phyloP scores from a whole-genome alignment of 1,284 basidiomycete species.

The Puccinia coronata region DNA sequence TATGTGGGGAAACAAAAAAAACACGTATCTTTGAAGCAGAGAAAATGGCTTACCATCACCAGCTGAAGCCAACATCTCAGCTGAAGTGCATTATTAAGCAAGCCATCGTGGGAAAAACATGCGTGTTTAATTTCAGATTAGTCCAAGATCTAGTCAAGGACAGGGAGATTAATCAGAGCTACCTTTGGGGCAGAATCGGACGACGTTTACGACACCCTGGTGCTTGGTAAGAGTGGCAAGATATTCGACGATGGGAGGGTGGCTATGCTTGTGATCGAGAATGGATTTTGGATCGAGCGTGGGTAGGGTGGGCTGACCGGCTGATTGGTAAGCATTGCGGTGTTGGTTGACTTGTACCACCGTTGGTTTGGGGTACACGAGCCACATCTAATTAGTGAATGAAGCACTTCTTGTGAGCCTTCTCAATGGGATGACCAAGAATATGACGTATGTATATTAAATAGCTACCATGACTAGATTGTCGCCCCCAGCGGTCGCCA shows the following conservation, averaged over 20 bases:
- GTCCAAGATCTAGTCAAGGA: not conserved
- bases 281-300: slow-evolving; percentile 20
- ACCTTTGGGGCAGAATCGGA: slow-evolving; percentile 93
- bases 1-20: not conserved
- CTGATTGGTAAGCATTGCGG: slow-evolving; percentile 20
- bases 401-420: slow-evolving; percentile 8
- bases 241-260: slow-evolving; percentile 70
- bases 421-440: not conserved
- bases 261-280: slow-evolving; percentile 22
- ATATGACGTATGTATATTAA: not conserved
- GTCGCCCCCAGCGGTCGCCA: slow-evolving; percentile 95
- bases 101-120: not conserved
- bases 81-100: not conserved
- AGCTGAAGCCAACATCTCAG: slow-evolving; percentile 71
- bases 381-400: slow-evolving; percentile 74
- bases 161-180: slow-evolving; percentile 55
- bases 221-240: slow-evolving; percentile 90
- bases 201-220: slow-evolving; percentile 93
- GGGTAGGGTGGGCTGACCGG: slow-evolving; percentile 13
- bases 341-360: slow-evolving; percentile 59
- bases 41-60: slow-evolving; percentile 75
- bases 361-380: slow-evolving; percentile 85
- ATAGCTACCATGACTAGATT: slow-evolving; percentile 81
- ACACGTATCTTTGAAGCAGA: not conserved
- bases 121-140: not conserved